Evolutionary conservation across 1,139 yeast species (phyloP).

Genomic region (Yamadazyma aaseri): DNA sequence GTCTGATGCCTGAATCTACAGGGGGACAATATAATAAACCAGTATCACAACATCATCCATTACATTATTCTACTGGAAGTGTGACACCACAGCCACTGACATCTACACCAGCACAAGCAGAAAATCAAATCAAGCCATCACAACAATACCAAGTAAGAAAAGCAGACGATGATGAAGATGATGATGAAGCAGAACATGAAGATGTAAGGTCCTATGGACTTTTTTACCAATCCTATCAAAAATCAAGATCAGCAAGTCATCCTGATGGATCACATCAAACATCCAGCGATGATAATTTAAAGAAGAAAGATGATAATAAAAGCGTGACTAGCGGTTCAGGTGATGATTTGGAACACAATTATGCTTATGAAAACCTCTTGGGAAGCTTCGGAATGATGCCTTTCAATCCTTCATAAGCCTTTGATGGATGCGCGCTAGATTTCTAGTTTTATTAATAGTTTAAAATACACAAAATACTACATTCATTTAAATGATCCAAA

Average conservation of each 20-base stretch:
- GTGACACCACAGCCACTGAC: constrained; percentile 19
- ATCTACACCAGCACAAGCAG: constrained; percentile 3
- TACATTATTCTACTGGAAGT: constrained; percentile 30
- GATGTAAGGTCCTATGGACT: constrained; percentile 10
- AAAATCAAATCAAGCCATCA: background rate
- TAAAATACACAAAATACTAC: constrained; percentile 3
- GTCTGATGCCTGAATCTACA: constrained; percentile 2
- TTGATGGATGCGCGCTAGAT: background rate
- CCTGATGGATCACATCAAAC: constrained; percentile 9
- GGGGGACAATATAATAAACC: constrained; percentile 18
- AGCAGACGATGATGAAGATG: constrained; percentile 8
- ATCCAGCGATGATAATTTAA: background rate
- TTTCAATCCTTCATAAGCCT: constrained; percentile 14
- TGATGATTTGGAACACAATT: constrained; percentile 14
- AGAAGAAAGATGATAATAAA: constrained; percentile 1
- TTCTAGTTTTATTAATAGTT: background rate
- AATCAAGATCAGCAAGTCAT: constrained; percentile 8
- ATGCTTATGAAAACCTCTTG: constrained; percentile 16
- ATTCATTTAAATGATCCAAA: constrained; percentile 3
- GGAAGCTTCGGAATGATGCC: constrained; percentile 20
- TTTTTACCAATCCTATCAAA: constrained; percentile 9
- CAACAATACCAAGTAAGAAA: background rate
- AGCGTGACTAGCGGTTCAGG: constrained; percentile 1
- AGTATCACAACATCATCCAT: constrained; percentile 51
- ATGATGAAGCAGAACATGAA: constrained; percentile 10